Conservation (phyloP, 257 asterid species). For the Solanum sparsipilum region DNA sequence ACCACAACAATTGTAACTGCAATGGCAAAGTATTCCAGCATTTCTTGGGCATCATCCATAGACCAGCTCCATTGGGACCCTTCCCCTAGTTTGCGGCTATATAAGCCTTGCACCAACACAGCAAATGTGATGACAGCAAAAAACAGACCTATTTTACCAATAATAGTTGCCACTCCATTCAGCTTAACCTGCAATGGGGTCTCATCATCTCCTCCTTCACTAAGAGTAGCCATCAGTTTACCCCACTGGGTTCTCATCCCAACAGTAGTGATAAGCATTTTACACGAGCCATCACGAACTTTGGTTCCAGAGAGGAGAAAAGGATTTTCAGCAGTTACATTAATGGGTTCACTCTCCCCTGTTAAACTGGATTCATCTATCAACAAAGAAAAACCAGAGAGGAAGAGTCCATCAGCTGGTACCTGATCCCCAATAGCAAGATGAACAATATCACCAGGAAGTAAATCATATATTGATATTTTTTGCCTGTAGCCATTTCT, state of each 20-base stretch:
- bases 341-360: conserved; percentile 79
- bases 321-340: conserved; percentile 57
- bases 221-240: conserved; percentile 78
- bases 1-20: conserved; percentile 94
- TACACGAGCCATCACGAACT: conserved; percentile 88
- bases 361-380: conserved; percentile 82
- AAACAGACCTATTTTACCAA: conserved; percentile 80
- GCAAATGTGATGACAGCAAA: conserved; percentile 80
- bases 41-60: conserved; percentile 65
- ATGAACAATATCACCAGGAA: conserved; percentile 82
- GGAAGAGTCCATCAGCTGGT: conserved; percentile 85
- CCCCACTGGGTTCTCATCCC: conserved; percentile 99
- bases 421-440: conserved; percentile 84
- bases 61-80: conserved; percentile 59
- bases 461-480: conserved; percentile 70
- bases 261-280: conserved; percentile 80
- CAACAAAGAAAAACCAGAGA: conserved; percentile 61
- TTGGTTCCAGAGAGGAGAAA: conserved; percentile 86
- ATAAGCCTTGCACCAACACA: conserved; percentile 67
- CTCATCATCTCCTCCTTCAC: conserved; percentile 93
- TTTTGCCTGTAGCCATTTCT: conserved; percentile 77
- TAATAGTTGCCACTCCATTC: conserved; percentile 85
- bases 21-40: conserved; percentile 84
- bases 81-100: conserved; percentile 41
- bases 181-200: conserved; percentile 85